Base-by-base conservation (phyloP, 257 asterid species). In the Asclepias syriaca region DNA sequence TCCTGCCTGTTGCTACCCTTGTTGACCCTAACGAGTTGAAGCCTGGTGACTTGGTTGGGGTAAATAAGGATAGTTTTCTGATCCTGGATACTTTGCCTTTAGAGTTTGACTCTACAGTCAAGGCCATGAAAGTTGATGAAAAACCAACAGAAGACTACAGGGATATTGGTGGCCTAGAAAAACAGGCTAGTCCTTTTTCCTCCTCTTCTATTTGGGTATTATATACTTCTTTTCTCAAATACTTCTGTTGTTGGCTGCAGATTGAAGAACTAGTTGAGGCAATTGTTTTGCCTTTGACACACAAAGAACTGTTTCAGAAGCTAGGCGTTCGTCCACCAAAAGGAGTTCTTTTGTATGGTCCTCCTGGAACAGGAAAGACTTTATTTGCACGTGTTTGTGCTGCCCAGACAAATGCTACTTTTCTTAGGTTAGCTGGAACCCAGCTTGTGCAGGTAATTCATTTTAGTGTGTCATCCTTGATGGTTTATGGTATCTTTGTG, bases 91-190 rank as follows among this genome's bases (percentile, higher is more conserved):
- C 98, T 67, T 79, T 94, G 80, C 98, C 98, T 15, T 91, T 97
- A 3, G 98, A 94, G 84, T 94, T 89, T 70, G 98, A 94, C 76
- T 94, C 98, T 60, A 93, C 97, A 71, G 98, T 91, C 48, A 94
- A 94, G 88, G 98, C 98, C 63, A 94, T 94, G 97, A 97, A 91
- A 84, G 98, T 94, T 65, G 98, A 91, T 74, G 98, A 94, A 82
- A 93, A 94, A 82, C 98, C 98, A 70, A 94, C 98, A 60, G 98
- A 94, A 84, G 96, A 94, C 79, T 94, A 94, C 80, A 89, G 91
- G 75, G 98, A 94, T 76, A 82, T 94, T 71, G 98, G 98, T 73
- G 98, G 98, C 78, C 77, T 91, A 81, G 98, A 94, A 84, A 94
- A 94, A 80, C 98, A 92, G 96, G 97, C 77, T 77, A 76, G 81